Percentiles rank a stretch among this genome's conserved stretches.
Evolutionary conservation across 2,329 filamentous ascomycete species (phyloP).

Genomic region (Lachnellula arida): DNA sequence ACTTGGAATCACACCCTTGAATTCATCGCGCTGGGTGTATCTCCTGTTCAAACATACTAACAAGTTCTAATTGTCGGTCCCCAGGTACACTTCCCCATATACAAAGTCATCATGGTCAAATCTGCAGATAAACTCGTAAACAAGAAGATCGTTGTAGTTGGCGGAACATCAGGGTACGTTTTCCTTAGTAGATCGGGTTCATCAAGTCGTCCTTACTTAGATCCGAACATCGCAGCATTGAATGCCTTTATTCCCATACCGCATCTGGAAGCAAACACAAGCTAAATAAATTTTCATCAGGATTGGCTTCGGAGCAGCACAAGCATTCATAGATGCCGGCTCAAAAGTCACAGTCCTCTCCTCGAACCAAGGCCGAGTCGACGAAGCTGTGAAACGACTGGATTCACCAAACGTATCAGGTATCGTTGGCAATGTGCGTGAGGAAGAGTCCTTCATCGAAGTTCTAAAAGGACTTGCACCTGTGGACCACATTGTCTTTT

Average conservation of each 20-base stretch:
- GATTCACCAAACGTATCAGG: conserved; percentile 24
- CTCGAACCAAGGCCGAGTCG: conserved; percentile 31
- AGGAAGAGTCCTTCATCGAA: conserved; percentile 33
- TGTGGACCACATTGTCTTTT: conserved; percentile 37
- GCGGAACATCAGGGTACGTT: conserved; percentile 35
- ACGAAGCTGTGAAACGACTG: conserved; percentile 31
- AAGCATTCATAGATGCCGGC: conserved; percentile 34
- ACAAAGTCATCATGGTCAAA: conserved; percentile 14
- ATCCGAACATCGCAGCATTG: neutral
- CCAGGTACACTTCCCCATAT: neutral
- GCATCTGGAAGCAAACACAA: neutral
- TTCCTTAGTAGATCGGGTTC: neutral
- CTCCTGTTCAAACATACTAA: neutral
- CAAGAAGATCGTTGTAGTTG: conserved; percentile 35
- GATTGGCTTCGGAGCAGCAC: conserved; percentile 38
- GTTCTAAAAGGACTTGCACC: conserved; percentile 32
- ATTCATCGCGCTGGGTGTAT: neutral
- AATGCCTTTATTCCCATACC: neutral
- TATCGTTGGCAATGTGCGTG: conserved; percentile 32
- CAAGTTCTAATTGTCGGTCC: neutral
- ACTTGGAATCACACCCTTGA: neutral
- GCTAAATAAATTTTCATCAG: conserved; percentile 12
- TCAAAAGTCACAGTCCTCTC: conserved; percentile 35
- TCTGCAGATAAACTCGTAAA: conserved; percentile 32
- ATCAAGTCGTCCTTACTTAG: neutral